Base-by-base conservation (phyloP, 2,329 filamentous ascomycete genomes). In the Cladosporium sp. region DNA sequence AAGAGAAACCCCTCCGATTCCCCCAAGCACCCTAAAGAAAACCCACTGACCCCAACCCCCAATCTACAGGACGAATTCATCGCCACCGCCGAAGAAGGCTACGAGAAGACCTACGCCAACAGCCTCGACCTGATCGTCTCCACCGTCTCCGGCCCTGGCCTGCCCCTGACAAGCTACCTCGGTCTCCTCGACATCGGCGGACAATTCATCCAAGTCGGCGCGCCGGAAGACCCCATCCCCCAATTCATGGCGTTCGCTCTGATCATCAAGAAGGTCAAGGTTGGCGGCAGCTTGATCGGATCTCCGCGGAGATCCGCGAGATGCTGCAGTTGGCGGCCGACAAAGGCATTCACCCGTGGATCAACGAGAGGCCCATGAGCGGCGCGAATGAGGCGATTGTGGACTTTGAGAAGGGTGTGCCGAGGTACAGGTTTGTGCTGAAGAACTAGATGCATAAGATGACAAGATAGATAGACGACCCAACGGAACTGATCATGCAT, bases 121-220 rank as follows among this genome's bases (percentile, higher is more conserved):
- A 71, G 70, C 5, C 70, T 83, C 43, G 79, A 83, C 60, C 64
- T 84, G 7, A 80, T 84, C 60, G 67, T 84, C 54, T 77, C 69
- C 43, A 84, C 80, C 1, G 75, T 81, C 9, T 79, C 77, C 3
- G 70, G 68, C 9, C 71, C 74, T 6, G 73, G 80, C n/a, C 84
- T 88, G 80, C 83, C 83, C 1, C 63, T 87, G 17, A 62, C 68
- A 41, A 68, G 77, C 45, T 88, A 86, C 66, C 70, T 89, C 53
- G 59, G 67, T 11, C 71, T 89, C 13, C 71, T 87, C 39, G 74
- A 76, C 56, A 68, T 74, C 18, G 74, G 79, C 39, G 83, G 84
- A 8, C 72, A 72, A 17, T 81, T 85, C 56, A 75, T 85, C 52
- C 82, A 86, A 66, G 74, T 88, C 45, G 84, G 83, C 32, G 78